A percentile compares a stretch with the other conserved stretches of the same genome.
Conservation (phyloP, 164 flowering plant species). For the Kingdonia uniflora region DNA sequence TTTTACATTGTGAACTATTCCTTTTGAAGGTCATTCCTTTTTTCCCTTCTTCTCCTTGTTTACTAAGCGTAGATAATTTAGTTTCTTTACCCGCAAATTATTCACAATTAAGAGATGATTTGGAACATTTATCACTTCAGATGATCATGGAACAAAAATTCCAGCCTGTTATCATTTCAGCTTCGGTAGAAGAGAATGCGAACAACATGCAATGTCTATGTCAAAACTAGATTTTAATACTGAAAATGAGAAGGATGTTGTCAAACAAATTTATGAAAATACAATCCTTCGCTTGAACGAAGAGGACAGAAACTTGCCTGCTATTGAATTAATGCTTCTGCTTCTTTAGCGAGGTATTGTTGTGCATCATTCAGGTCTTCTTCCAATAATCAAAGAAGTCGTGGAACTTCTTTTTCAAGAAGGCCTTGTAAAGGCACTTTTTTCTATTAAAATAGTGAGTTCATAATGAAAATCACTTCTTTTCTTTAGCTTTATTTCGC, state of each 20-base stretch:
- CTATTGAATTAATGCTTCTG: slow-evolving; percentile 90
- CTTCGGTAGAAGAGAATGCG: slow-evolving; percentile 96
- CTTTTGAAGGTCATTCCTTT: too few relatives aligned
- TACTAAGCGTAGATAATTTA: too few relatives aligned
- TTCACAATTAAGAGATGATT: too few relatives aligned
- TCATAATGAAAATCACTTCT: neutral
- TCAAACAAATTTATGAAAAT: slow-evolving; percentile 68
- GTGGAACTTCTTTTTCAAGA: slow-evolving; percentile 98
- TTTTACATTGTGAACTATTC: too few relatives aligned
- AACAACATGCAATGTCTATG: slow-evolving; percentile 97
- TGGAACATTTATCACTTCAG: slow-evolving; percentile 25
- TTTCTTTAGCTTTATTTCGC: too few relatives aligned
- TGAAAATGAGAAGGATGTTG: slow-evolving; percentile 77
- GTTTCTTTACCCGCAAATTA: too few relatives aligned
- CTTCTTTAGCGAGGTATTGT: slow-evolving; percentile 95
- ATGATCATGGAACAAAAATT: slow-evolving; percentile 97
- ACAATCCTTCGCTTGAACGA: slow-evolving; percentile 80
- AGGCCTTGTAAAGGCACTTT: slow-evolving; percentile 96
- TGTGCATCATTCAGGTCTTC: slow-evolving; percentile 99
- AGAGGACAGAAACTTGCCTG: slow-evolving; percentile 89
- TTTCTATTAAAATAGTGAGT: slow-evolving; percentile 96
- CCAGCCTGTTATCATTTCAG: slow-evolving; percentile 95
- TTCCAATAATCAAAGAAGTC: slow-evolving; percentile 90
- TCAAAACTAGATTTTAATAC: slow-evolving; percentile 91
- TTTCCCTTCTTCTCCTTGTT: too few relatives aligned